Evolutionary conservation across 2,329 filamentous ascomycete species (phyloP), one percentile per base, ranked within the genome.

Genomic region (Phialophora expanda): DNA sequence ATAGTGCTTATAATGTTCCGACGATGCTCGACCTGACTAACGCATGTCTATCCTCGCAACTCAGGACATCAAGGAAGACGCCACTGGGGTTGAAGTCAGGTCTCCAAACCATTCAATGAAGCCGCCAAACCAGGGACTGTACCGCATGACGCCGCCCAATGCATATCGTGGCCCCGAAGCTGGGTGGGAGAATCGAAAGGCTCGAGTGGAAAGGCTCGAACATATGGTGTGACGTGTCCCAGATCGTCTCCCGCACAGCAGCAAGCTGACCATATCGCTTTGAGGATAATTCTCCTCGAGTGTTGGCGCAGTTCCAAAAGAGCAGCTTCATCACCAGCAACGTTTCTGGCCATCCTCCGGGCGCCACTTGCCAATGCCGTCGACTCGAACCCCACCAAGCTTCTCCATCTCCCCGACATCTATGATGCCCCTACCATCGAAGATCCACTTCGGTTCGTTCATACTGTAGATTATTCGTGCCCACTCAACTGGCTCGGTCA

Each of bases 381-480:
- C 77, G 20, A 79, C 73, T 11, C 73, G 68, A 26, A 79, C 73
- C 8, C 78, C 78, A 6, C 78, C 78, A 41, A 79, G 63, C 55
- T 71, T 73, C 61, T 77, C 74, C 67, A 80, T 69, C 65, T 77
- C 74, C 1, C 56, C 48, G 8, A 71, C 70, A 66, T 80, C 76
- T 24, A 80, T 61, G 38, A 78, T 69, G 26, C 75, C 75, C 26
- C 77, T 73, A 22, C 82, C 82, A 72, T 85, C 83, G 72, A 84
- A 84, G 5, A 84, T 78, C 74, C 78, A 83, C 66, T 78, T 82
- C 1, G 83, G 82, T 53, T 79, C 77, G 62, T 77, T 76, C 76
- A 84, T 78, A 14, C 74, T 74, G 59, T 78, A 76, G 4, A 81
- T 78, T 14, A 85, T 78, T 34, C 76, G 77, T 26, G 76, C 73